phyloP scores from a whole-genome alignment of 1,139 yeast species.

The Chernovozyma aurita region DNA sequence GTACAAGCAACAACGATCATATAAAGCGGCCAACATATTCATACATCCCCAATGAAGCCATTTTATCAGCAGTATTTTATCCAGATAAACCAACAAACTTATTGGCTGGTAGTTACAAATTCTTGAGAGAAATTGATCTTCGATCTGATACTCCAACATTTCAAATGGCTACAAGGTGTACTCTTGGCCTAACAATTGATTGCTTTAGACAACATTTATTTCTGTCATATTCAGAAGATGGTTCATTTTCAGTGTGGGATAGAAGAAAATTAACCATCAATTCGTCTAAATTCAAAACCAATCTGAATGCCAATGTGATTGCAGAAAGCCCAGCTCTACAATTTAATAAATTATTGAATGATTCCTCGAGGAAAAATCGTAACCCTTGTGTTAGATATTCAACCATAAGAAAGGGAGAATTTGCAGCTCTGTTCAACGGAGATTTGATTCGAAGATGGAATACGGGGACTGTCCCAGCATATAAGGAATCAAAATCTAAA shows the following conservation, averaged over 20 bases:
- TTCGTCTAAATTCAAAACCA: constrained; percentile 11
- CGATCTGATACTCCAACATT: constrained; percentile 65
- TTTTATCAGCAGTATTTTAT: constrained; percentile 63
- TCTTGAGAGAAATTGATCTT: constrained; percentile 72
- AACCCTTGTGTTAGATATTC: constrained; percentile 71
- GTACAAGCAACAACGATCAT: constrained; percentile 37
- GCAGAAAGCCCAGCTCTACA: constrained; percentile 59
- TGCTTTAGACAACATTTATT: constrained; percentile 62
- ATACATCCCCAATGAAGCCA: constrained; percentile 70
- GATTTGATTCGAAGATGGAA: constrained; percentile 80
- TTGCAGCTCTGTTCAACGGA: constrained; percentile 77
- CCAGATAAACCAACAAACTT: constrained; percentile 55
- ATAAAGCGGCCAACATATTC: constrained; percentile 54
- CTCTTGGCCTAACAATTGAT: constrained; percentile 65
- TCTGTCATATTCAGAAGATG: constrained; percentile 78
- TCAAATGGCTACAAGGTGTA: constrained; percentile 73
- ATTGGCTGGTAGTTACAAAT: constrained; percentile 74
- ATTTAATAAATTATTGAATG: constrained; percentile 65
- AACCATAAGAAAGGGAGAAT: constrained; percentile 63
- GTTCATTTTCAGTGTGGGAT: constrained; percentile 85
- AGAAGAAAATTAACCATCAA: constrained; percentile 53
- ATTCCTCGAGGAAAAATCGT: constrained; percentile 57
- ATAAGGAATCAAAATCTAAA: constrained; percentile 8
- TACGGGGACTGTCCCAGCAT: constrained; percentile 52
- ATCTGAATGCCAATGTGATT: constrained; percentile 19